Base-by-base conservation (phyloP, 2,329 filamentous ascomycete genomes). In the Paraconiothyrium brasiliense region DNA sequence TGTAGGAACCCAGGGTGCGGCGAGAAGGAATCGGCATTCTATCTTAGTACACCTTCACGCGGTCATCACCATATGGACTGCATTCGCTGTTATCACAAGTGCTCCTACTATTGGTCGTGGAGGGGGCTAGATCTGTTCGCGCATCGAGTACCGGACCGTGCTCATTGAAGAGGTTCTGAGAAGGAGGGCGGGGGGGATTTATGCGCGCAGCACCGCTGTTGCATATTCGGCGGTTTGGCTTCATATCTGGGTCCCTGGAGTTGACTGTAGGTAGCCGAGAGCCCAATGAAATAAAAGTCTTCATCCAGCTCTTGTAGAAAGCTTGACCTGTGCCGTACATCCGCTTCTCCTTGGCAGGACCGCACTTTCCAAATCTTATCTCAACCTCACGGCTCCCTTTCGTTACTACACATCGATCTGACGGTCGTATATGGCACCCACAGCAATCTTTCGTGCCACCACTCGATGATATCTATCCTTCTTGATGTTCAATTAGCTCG, bases 281-380 rank as follows among this genome's bases (percentile, higher is more conserved):
- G 24, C 24, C 1, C 27, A 30, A 48, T 4, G 5, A 24, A 3
- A 49, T 8, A 8, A 20, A 13, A 49, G 7, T 7, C 16, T n/a
- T n/a, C 4, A 8, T 20, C 41, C 8, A 48, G 1, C 3, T 35
- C 32, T 51, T 37, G 49, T 41, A 7, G 10, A 55, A 55, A 46
- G 52, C 39, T 55, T 55, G 52, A 55, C 39, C 52, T 4, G 39
- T 55, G 24, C 52, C 52, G 52, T 34, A 22, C 34, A 46, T 3
- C 52, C 39, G 52, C 35, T 30, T 20, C 13, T 34, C 9, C 39
- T 55, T 27, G 52, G 52, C 52, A 10, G 39, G 39, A 39, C 52
- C 52, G 27, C 49, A 14, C 34, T 20, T 32, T 24, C 13, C 39
- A 30, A n/a, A 22, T 14, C 27, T 55, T 55, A 55, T 41, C 44